Evolutionary conservation across 306 rosid species (phyloP), one percentile per base, ranked within the genome.

Genomic region (Fragaria iinumae): DNA sequence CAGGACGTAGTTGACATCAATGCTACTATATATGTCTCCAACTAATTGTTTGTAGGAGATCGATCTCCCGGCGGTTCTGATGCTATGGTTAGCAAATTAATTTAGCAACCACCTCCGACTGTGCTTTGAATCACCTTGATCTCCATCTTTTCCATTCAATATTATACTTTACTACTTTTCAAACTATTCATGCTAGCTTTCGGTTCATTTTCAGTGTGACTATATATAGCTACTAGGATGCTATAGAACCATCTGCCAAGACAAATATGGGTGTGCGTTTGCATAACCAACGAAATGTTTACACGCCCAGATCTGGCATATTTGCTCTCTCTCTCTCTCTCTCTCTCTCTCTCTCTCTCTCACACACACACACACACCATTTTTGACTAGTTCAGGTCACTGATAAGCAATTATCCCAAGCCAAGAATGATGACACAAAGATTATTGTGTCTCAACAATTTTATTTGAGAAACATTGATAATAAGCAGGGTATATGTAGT

Each of bases 201-300:
- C 71, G 72, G 79, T 75, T 69, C 56, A 43, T 41, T 69, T 80
- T 60, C 72, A 38, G 56, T 3, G 2, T 5, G 79, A 34, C 62
- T 12, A 65, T 38, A 73, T 21, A 73, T 21, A n/a, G 9, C 47
- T 21, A 12, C 16, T n/a, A 55, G 52, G 5, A 16, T 45, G 48
- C 34, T 67, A 20, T 67, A 20, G 6, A 71, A 3, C 27, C 10
- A 36, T 74, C 10, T 17, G 76, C 53, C 63, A 20, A 52, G 55
- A 67, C 64, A 55, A 55, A 67, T 25, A 5, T 50, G n/a, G 14
- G 47, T 43, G 29, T 34, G 50, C 18, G 64, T 44, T 21, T 29
- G 71, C 79, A 44, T 20, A 56, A 7, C 79, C 76, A 80, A 74
- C 79, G 79, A 74, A 34, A 23, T 36, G 25, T 25, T 68, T 36